These are phyloP conservation scores for Trichoderma koningiopsis DNA, from an alignment of 2,329 filamentous ascomycete genomes.

Conservation along the genomic window DNA sequence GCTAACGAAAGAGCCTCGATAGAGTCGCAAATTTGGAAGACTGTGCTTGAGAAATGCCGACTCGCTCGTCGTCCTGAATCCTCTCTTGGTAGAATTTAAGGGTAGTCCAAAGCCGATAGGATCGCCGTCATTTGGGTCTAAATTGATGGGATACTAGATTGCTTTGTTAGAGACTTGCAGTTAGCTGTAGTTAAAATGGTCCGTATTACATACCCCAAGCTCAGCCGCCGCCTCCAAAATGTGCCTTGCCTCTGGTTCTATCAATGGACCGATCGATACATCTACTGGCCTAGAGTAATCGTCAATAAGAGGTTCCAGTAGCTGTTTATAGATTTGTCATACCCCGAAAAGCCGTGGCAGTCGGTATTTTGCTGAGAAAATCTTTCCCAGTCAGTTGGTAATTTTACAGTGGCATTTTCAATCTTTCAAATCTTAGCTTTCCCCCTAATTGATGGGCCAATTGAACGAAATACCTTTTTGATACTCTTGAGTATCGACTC, in stretches of 20 bases:
- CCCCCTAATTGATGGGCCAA: background rate
- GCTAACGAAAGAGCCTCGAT: background rate
- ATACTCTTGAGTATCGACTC: background rate
- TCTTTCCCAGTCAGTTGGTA: background rate
- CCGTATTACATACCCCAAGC: background rate
- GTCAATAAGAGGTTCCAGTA: background rate
- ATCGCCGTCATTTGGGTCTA: background rate
- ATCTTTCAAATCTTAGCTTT: background rate
- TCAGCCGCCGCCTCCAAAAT: background rate
- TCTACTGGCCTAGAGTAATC: background rate
- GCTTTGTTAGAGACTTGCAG: background rate
- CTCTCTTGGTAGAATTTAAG: background rate
- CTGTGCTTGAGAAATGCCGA: background rate
- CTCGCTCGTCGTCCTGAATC: background rate
- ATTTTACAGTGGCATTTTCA: background rate
- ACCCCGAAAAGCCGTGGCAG: background rate
- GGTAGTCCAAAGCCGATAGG: background rate
- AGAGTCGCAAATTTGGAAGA: background rate
- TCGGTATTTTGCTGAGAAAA: background rate
- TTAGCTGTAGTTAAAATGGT: background rate
- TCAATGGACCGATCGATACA: background rate
- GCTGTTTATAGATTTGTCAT: background rate
- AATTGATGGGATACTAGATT: background rate
- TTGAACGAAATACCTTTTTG: background rate
- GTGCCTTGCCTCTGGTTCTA: background rate